phyloP scores from a whole-genome alignment of 1,139 yeast species.

The Pichia sp. region DNA sequence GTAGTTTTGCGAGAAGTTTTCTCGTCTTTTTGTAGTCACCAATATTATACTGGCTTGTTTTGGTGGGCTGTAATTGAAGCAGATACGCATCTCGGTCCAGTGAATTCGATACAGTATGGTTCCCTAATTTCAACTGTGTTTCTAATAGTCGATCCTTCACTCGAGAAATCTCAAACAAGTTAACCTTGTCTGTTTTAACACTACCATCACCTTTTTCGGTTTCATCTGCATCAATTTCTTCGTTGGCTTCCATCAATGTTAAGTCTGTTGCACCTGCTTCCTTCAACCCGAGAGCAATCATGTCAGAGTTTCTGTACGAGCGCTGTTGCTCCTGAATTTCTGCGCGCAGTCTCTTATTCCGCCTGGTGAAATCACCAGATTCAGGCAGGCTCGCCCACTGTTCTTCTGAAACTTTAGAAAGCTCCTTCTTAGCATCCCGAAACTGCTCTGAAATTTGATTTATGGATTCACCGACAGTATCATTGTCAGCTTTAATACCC shows the following conservation, averaged over 20 bases:
- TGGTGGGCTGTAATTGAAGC: slow-evolving; percentile 9
- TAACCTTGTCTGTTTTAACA: slow-evolving; percentile 24
- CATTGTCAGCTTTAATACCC: background rate
- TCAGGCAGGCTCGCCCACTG: slow-evolving; percentile 86
- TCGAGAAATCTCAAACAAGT: slow-evolving; percentile 42
- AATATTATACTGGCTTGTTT: slow-evolving; percentile 26
- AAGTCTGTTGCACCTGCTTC: slow-evolving; percentile 19
- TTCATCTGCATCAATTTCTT: slow-evolving; percentile 23
- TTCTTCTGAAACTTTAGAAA: slow-evolving; percentile 52
- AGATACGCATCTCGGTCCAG: slow-evolving; percentile 21
- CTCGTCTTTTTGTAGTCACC: slow-evolving; percentile 57
- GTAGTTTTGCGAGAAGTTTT: slow-evolving; percentile 54
- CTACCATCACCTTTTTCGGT: background rate
- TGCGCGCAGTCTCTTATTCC: slow-evolving; percentile 65
- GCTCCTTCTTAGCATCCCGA: slow-evolving; percentile 53
- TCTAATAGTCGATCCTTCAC: slow-evolving; percentile 49
- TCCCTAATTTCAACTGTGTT: slow-evolving; percentile 33
- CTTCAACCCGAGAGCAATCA: slow-evolving; percentile 37
- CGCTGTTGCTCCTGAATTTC: slow-evolving; percentile 60
- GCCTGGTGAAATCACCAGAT: slow-evolving; percentile 78
- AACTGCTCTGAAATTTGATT: slow-evolving; percentile 35
- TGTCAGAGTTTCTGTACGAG: slow-evolving; percentile 80
- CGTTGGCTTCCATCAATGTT: slow-evolving; percentile 16
- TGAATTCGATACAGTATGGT: background rate
- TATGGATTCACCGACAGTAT: slow-evolving; percentile 24